Conservation (phyloP, 768 basidiomycete genomes). For the Dictyophora rubrovolvata region DNA sequence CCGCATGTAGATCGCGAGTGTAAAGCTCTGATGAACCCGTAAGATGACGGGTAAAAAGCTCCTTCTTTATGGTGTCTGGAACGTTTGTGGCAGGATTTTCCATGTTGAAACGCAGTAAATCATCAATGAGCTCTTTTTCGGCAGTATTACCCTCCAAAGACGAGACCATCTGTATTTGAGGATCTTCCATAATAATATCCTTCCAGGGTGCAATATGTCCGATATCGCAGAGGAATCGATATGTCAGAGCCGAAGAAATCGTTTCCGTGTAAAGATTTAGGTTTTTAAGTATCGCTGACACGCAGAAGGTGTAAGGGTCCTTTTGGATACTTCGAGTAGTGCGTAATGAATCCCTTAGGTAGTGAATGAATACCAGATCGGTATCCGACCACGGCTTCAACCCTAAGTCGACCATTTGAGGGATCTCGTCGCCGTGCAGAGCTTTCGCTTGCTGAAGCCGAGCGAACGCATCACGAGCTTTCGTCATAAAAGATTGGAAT, state of each 20-base stretch:
- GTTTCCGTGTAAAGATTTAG: constrained; percentile 30
- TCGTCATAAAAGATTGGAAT: constrained; percentile 39
- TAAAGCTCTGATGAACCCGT: constrained; percentile 60
- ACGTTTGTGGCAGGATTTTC: neutral
- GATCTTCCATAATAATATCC: constrained; percentile 39
- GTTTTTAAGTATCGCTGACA: constrained; percentile 47
- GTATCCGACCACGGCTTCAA: constrained; percentile 30
- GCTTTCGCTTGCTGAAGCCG: constrained; percentile 21
- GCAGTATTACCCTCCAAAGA: neutral
- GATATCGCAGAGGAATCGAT: constrained; percentile 51
- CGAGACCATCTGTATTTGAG: constrained; percentile 22
- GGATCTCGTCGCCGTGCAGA: constrained; percentile 23
- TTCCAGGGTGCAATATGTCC: constrained; percentile 80
- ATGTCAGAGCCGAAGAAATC: constrained; percentile 26
- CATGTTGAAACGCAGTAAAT: neutral
- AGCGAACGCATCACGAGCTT: constrained; percentile 35
- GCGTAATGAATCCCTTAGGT: constrained; percentile 46
- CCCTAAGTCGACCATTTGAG: constrained; percentile 19
- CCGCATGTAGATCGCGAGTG: constrained; percentile 50
- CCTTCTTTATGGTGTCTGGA: neutral
- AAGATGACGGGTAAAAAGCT: constrained; percentile 13
- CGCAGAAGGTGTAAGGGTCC: constrained; percentile 49
- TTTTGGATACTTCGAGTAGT: constrained; percentile 38
- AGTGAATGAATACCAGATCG: constrained; percentile 49
- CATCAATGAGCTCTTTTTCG: neutral